Base-by-base conservation (phyloP, 768 basidiomycete species). In the Coprinopsis marcescibilis region DNA sequence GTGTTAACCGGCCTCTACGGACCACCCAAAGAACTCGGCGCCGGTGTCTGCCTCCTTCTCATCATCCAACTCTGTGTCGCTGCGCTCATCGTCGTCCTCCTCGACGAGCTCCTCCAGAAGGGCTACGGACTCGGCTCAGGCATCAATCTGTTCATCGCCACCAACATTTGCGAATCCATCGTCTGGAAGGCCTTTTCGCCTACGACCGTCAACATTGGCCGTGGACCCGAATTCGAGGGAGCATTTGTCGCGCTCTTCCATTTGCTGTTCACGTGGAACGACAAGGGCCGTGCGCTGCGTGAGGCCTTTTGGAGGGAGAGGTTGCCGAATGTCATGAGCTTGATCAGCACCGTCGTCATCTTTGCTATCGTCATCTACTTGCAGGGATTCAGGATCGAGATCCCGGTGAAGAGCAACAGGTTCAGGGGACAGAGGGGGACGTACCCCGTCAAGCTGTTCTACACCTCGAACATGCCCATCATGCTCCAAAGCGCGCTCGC, bases 151-250 rank as follows among this genome's bases (percentile, higher is more conserved):
- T 98, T 98, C 79, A 96, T 98, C 58, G 96, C 95, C 3, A 98
- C 96, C 72, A 99, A 98, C 76, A 98, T 99, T 57, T 98, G 95
- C 67, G 96, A 99, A 67, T 90, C 87, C 52, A 98, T 99, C 71
- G 83, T 98, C 62, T 99, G 95, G 95, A 99, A 99, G 62, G 96
- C 95, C 1, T 98, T 99, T 71, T 94, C 91, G 1, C 96, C 96
- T 8, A 98, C 92, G 17, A 97, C 96, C 37, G 69, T 98, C 68
- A 98, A 98, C 78, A 97, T 93, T 24, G 96, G 95, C 30, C 89
- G 95, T 53, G 95, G 95, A 2, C 89, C 94, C 43, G 96, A 99
- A 65, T 99, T 98, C 55, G 95, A 98, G 60, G 96, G 96, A 51
- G 96, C 95, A 29, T 73, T 98, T 55, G 88, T 97, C 55, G 85